phyloP scores from a whole-genome alignment of 495 filamentous ascomycete species.

The Penicillium cataractarum region DNA sequence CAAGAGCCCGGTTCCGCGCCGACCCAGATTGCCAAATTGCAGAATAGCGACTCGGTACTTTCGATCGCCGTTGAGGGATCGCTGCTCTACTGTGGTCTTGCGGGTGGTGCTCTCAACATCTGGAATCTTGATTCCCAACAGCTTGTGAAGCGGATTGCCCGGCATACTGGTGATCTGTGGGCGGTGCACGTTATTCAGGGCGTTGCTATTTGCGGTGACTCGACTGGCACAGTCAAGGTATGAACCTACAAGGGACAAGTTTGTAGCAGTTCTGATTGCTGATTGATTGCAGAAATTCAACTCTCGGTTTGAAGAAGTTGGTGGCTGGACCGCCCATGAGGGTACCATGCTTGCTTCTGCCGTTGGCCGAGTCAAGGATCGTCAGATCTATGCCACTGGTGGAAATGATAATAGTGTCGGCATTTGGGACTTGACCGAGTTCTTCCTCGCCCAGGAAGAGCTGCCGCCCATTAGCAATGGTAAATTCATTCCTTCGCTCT shows the following conservation, averaged over 20 bases:
- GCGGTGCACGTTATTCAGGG: conserved; percentile 81
- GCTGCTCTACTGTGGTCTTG: conserved; percentile 85
- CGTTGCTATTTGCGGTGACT: conserved; percentile 79
- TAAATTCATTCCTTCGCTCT: conserved; percentile 26
- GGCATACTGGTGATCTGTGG: conserved; percentile 82
- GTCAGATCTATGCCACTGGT: conserved; percentile 86
- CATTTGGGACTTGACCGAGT: conserved; percentile 79
- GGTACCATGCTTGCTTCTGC: conserved; percentile 89
- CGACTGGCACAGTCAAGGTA: conserved; percentile 81
- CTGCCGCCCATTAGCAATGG: conserved; percentile 61
- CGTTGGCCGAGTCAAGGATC: conserved; percentile 63
- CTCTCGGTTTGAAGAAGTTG: conserved; percentile 82
- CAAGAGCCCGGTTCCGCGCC: conserved; percentile 50
- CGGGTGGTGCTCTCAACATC: conserved; percentile 89
- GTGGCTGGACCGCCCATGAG: conserved; percentile 81
- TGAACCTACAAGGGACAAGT: conserved; percentile 11
- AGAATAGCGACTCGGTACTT: conserved; percentile 82
- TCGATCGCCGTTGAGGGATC: conserved; percentile 83
- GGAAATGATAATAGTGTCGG: conserved; percentile 88
- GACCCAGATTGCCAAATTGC: conserved; percentile 64
- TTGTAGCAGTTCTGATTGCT: not conserved
- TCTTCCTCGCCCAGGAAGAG: conserved; percentile 45
- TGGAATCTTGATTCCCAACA: conserved; percentile 97
- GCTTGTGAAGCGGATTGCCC: conserved; percentile 79
- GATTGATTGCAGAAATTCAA: conserved; percentile 68